These are phyloP conservation scores for Paraphysoderma sedebokerense DNA, from an alignment of 371 early-diverging fungal species.

Conservation along the genomic window DNA sequence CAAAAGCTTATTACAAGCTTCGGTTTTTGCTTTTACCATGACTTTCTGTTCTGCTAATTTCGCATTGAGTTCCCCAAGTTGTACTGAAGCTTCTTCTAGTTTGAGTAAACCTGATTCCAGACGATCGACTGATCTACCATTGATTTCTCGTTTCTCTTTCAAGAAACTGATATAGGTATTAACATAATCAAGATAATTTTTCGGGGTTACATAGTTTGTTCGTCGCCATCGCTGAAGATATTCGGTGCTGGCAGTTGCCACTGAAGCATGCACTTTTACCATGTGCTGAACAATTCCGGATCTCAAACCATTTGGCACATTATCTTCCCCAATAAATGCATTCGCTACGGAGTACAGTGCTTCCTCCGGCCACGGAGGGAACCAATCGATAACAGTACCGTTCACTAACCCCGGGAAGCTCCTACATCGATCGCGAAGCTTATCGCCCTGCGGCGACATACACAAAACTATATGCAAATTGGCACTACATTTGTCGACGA, in stretches of 20 bases:
- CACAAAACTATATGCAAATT: constrained; percentile 34
- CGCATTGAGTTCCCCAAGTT: constrained; percentile 30
- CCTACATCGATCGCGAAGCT: constrained; percentile 32
- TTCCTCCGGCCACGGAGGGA: constrained; percentile 42
- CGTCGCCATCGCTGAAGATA: constrained; percentile 31
- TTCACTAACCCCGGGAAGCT: constrained; percentile 40
- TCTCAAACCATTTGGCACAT: constrained; percentile 20
- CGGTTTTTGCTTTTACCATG: constrained; percentile 34
- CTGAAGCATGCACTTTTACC: constrained; percentile 32
- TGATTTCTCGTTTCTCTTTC: constrained; percentile 27
- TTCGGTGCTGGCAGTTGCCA: constrained; percentile 19
- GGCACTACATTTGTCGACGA: constrained; percentile 30
- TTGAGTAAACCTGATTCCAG: constrained; percentile 34
- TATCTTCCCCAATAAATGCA: constrained; percentile 21
- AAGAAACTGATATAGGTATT: constrained; percentile 29
- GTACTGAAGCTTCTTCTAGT: constrained; percentile 30
- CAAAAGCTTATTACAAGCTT: constrained; percentile 34
- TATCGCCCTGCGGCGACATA: constrained; percentile 41
- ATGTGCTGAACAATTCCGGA: constrained; percentile 26
- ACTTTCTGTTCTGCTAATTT: constrained; percentile 39
- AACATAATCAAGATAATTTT: constrained; percentile 39
- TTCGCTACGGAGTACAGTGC: constrained; percentile 36
- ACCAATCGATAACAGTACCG: constrained; percentile 41
- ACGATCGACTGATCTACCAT: constrained; percentile 24
- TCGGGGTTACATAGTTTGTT: constrained; percentile 37